Conservation (phyloP, 768 basidiomycete genomes). For the Leccinum olivaceopallidum region DNA sequence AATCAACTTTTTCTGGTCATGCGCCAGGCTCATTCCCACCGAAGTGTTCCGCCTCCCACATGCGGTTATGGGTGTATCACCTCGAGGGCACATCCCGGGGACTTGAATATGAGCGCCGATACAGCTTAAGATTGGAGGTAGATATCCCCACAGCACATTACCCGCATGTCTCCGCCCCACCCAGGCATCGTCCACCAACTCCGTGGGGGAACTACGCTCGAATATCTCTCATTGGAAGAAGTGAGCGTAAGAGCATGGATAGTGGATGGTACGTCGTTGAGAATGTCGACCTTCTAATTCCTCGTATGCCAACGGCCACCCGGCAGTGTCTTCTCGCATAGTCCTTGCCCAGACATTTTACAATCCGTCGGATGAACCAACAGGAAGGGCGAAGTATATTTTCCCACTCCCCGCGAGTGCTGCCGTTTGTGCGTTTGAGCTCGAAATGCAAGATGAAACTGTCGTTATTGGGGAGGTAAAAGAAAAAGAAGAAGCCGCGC, state of each 20-base stretch:
- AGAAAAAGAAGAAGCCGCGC: conserved; percentile 45
- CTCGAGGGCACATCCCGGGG: background rate
- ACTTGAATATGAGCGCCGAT: background rate
- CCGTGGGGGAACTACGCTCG: conserved; percentile 19
- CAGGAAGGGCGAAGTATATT: conserved; percentile 50
- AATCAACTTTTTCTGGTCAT: background rate
- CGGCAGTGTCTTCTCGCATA: conserved; percentile 44
- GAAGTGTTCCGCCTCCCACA: conserved; percentile 5
- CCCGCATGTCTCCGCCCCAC: conserved; percentile 17
- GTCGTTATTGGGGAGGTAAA: conserved; percentile 47
- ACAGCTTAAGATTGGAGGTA: conserved; percentile 8
- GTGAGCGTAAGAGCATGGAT: conserved; percentile 42
- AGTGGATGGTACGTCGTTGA: conserved; percentile 38
- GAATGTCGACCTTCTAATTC: conserved; percentile 4
- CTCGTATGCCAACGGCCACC: background rate
- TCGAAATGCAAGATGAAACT: conserved; percentile 45
- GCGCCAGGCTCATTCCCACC: too few species aligned
- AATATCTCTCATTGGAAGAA: conserved; percentile 43
- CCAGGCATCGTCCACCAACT: conserved; percentile 36
- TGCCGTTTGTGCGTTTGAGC: conserved; percentile 55
- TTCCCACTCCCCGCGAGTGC: conserved; percentile 60
- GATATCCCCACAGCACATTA: conserved; percentile 7
- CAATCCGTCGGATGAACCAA: conserved; percentile 39
- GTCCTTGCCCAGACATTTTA: conserved; percentile 41
- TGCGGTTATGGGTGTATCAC: conserved; percentile 3